Percentiles rank a stretch among this genome's conserved stretches.
These are phyloP conservation scores for Xylaria sp. DNA, from an alignment of 2,329 filamentous ascomycete species.

Conservation along the genomic window DNA sequence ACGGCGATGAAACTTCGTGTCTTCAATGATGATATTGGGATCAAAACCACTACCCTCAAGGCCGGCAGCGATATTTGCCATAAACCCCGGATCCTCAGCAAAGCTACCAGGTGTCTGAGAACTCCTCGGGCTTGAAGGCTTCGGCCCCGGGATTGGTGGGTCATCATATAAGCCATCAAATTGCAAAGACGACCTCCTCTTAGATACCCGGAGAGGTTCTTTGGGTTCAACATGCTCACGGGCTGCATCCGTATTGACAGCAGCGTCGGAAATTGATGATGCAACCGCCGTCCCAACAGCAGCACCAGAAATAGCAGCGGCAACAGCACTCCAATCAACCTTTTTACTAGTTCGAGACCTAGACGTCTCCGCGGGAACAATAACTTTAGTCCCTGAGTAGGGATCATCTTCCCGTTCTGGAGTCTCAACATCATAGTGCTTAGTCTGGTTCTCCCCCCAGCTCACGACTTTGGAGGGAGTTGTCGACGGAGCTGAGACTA, in stretches of 20 bases:
- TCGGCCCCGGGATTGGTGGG: slow-evolving; percentile 67
- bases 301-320: slow-evolving; percentile 61
- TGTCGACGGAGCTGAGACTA: slow-evolving; percentile 56
- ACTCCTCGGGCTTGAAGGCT: slow-evolving; percentile 60
- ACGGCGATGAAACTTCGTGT: slow-evolving; percentile 71
- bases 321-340: slow-evolving; percentile 61
- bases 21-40: slow-evolving; percentile 74
- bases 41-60: slow-evolving; percentile 77
- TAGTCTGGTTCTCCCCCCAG: slow-evolving; percentile 73
- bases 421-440: slow-evolving; percentile 71
- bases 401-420: slow-evolving; percentile 57
- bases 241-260: slow-evolving; percentile 31
- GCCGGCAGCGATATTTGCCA: slow-evolving; percentile 75
- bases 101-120: slow-evolving; percentile 73
- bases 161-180: slow-evolving; percentile 56
- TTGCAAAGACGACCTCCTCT: slow-evolving; percentile 50
- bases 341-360: slow-evolving; percentile 53
- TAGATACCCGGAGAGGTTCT: slow-evolving; percentile 38
- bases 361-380: slow-evolving; percentile 46
- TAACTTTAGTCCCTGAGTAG: slow-evolving; percentile 47
- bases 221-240: slow-evolving; percentile 39
- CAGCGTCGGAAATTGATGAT: slow-evolving; percentile 39
- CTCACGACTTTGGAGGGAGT: slow-evolving; percentile 68
- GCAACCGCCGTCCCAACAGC: slow-evolving; percentile 53
- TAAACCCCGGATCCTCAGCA: slow-evolving; percentile 74